Conservation (phyloP, 805 yeast species). For the Tetrapisispora fleetii region DNA sequence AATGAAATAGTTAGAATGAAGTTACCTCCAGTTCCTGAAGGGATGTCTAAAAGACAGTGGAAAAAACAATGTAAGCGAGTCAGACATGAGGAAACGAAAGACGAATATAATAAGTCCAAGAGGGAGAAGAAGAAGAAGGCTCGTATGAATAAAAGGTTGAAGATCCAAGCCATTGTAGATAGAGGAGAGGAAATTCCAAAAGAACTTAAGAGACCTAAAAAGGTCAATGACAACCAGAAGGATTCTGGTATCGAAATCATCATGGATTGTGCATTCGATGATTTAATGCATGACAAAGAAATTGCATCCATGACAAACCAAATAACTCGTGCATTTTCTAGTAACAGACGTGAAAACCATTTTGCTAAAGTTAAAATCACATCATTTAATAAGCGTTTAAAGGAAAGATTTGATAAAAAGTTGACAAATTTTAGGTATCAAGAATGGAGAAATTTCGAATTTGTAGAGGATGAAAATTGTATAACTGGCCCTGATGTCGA, state of each 20-base stretch:
- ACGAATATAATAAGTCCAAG: slow-evolving; percentile 43
- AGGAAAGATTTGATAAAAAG: slow-evolving; percentile 56
- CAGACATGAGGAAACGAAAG: slow-evolving; percentile 56
- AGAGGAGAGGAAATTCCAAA: slow-evolving; percentile 35
- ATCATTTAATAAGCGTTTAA: slow-evolving; percentile 56
- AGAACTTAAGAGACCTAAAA: slow-evolving; percentile 31
- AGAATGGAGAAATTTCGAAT: slow-evolving; percentile 58
- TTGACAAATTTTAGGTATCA: slow-evolving; percentile 44
- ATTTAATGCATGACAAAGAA: slow-evolving; percentile 70
- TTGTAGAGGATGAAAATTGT: slow-evolving; percentile 34
- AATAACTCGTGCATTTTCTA: slow-evolving; percentile 72
- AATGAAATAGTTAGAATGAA: slow-evolving; percentile 5
- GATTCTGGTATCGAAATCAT: slow-evolving; percentile 45
- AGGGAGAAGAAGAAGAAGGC: slow-evolving; percentile 46
- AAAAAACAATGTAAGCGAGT: slow-evolving; percentile 55
- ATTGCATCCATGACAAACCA: slow-evolving; percentile 65
- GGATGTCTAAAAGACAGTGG: slow-evolving; percentile 81
- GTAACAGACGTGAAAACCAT: slow-evolving; percentile 51
- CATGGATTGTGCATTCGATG: slow-evolving; percentile 89
- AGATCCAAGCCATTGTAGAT: slow-evolving; percentile 28
- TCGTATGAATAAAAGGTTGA: slow-evolving; percentile 32
- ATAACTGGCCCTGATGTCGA: slow-evolving; percentile 29
- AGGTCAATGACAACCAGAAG: slow-evolving; percentile 34
- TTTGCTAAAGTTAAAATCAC: slow-evolving; percentile 52
- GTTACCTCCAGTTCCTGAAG: slow-evolving; percentile 53